Conservation (phyloP, 495 filamentous ascomycete species). For the Penicillium odoratum region DNA sequence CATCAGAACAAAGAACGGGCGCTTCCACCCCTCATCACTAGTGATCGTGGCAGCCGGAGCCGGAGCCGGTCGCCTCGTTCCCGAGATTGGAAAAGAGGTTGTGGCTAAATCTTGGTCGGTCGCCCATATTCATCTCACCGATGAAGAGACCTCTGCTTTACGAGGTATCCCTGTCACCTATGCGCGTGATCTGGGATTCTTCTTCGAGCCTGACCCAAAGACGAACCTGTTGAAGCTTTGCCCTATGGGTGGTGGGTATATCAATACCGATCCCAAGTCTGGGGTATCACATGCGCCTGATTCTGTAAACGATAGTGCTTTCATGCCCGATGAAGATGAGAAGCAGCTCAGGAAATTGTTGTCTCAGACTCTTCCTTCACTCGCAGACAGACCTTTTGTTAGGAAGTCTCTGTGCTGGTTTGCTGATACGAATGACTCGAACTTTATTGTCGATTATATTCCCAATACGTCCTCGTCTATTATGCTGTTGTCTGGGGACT, state of each 20-base stretch:
- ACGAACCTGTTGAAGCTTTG: constrained; percentile 57
- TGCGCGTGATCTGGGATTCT: constrained; percentile 56
- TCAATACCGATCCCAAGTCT: constrained; percentile 43
- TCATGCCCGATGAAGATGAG: constrained; percentile 52
- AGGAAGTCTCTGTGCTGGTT: constrained; percentile 56
- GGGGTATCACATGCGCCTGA: constrained; percentile 34
- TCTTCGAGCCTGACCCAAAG: constrained; percentile 58
- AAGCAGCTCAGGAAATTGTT: constrained; percentile 44
- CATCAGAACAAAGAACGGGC: constrained; percentile 38
- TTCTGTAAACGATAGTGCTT: constrained; percentile 35
- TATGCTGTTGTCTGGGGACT: constrained; percentile 50
- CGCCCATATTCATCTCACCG: constrained; percentile 54
- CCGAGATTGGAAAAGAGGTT: constrained; percentile 39
- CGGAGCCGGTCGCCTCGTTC: constrained; percentile 38
- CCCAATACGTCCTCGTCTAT: constrained; percentile 44
- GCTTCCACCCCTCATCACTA: constrained; percentile 35
- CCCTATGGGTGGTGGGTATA: constrained; percentile 53
- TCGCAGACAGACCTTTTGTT: constrained; percentile 52
- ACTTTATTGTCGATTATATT: constrained; percentile 57
- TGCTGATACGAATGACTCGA: constrained; percentile 54
- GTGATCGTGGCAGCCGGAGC: constrained; percentile 49
- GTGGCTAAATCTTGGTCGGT: constrained; percentile 54
- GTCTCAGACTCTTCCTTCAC: constrained; percentile 46
- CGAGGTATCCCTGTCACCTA: constrained; percentile 56
- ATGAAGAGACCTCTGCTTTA: constrained; percentile 49